Evolutionary conservation across 176 grass and related monocot species (phyloP), one percentile per base, ranked within the genome.

Genomic region (Thinopyrum elongatum): DNA sequence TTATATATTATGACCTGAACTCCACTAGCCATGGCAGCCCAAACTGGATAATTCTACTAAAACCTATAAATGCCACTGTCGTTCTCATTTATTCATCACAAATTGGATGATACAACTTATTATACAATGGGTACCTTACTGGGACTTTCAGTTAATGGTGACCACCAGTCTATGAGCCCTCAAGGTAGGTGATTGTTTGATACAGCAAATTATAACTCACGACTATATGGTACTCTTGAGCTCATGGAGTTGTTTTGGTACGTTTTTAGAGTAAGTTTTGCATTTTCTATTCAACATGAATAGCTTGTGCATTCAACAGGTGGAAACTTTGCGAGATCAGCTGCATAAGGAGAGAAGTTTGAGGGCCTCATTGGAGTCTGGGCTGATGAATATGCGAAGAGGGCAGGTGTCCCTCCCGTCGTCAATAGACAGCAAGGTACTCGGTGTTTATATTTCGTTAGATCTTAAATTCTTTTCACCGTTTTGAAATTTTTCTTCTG

Each of bases 331-430:
- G 90, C 76, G 90, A 79, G 92, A 94, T 41, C 92, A 93, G 42
- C 78, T 99, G 46, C 92, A 94, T 69, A 89, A 92, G 35, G 97
- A 99, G 80, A 96, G 88, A 88, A 79, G 91, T 86, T 76, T 96
- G 65, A 99, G 80, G 78, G 67, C 84, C 41, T 92, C 91, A 30
- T 84, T 98, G 77, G 95, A 98, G 80, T 91, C 91, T 87, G 95
- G 93, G 67, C 41, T 95, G 59, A 86, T 92, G 88, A 95, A 94
- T 85, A 82, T 94, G 83, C 79, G 88, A 90, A 83, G 88, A 79
- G 93, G 87, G 27, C 89, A 90, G 38, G 79, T 89, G 35, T 92
- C 96, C 66, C 84, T 77, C 46, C 41, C 83, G 7, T 90, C 90
- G 61, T 73, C 88, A 88, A 68, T 91, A 70, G 97, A 96, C 46